Conservation (phyloP, 257 asterid species). For the Solanum chiquidenum region DNA sequence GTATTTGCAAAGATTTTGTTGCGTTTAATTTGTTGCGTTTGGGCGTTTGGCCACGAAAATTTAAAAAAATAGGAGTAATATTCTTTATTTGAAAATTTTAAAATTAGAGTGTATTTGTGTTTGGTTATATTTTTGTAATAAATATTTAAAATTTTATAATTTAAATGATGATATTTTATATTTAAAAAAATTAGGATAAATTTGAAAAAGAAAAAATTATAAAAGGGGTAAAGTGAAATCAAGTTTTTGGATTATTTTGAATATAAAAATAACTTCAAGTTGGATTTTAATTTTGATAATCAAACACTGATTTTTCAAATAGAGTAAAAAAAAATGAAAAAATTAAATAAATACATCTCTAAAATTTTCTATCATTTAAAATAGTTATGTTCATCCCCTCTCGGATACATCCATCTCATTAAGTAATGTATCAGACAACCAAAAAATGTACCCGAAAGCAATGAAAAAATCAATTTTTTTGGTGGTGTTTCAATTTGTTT, state of each 20-base stretch:
- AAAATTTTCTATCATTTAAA: too few relatives aligned
- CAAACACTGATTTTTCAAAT: too few relatives aligned
- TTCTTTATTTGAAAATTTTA: background rate
- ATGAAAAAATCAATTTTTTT: too few relatives aligned
- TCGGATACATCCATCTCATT: background rate
- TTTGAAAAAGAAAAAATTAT: background rate
- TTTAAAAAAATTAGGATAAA: too few relatives aligned
- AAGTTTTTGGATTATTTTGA: too few relatives aligned
- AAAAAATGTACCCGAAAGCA: too few relatives aligned
- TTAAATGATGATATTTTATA: too few relatives aligned
- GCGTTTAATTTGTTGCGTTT: background rate
- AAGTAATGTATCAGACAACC: background rate
- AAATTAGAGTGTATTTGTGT: background rate
- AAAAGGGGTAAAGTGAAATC: background rate
- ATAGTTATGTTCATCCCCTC: background rate
- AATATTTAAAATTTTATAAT: too few relatives aligned
- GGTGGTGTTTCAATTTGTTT: too few relatives aligned
- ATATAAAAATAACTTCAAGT: background rate
- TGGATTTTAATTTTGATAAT: background rate
- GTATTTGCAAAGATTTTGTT: background rate
- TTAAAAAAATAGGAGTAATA: background rate
- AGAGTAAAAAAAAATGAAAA: too few relatives aligned
- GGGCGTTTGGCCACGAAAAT: background rate
- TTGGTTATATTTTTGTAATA: background rate
- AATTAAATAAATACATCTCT: too few relatives aligned